Conservation (phyloP, 345 rosid genomes). For the Eucalyptus pumila region DNA sequence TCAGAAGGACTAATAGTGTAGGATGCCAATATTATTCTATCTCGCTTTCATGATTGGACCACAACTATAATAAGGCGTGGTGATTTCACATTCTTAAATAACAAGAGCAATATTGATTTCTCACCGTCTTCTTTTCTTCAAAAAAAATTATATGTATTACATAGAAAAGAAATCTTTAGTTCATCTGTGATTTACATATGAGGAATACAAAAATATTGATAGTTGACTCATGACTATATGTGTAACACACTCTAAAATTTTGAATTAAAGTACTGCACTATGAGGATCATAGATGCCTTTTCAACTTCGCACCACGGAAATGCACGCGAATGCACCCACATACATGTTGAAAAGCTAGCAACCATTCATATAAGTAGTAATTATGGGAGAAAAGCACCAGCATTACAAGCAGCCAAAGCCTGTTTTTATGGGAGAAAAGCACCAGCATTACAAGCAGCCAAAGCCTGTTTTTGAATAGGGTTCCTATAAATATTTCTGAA, state of each 20-base stretch:
- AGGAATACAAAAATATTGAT: neutral
- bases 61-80: neutral
- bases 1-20: neutral
- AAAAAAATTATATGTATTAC: neutral
- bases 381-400: neutral
- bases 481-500: neutral
- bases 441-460: neutral
- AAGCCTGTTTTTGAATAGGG: neutral
- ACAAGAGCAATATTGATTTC: neutral
- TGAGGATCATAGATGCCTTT: neutral
- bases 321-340: neutral
- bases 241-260: neutral
- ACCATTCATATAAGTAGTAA: neutral
- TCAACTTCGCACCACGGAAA: neutral
- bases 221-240: neutral
- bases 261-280: neutral
- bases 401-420: neutral
- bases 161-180: neutral
- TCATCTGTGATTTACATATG: neutral
- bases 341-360: neutral
- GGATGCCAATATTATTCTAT: neutral
- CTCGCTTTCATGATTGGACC: neutral
- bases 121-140: fast-evolving
- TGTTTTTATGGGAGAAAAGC: neutral
- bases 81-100: neutral